Base-by-base conservation (phyloP, 2,329 filamentous ascomycete species). In the Ciborinia camelliae region DNA sequence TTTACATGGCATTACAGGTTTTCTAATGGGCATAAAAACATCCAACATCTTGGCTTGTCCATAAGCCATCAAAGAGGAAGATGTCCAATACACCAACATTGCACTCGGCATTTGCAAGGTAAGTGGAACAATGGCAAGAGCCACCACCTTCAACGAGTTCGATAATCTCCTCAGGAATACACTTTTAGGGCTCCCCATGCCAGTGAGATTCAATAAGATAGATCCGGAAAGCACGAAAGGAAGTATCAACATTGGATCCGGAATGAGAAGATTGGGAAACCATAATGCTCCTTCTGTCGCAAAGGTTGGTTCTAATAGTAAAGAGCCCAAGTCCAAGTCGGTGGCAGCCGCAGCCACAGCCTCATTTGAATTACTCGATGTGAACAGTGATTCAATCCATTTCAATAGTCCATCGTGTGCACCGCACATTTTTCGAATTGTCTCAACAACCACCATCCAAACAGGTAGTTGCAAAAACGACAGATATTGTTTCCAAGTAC, bases 221-320 rank as follows among this genome's bases (percentile, higher is more conserved):
- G 80, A 76, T 0, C 74, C 77, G 0, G 80, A 81, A 28, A 85
- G 76, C 3, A 81, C 65, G 48, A 80, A 76, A 0, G 84, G 83
- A 1, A 87, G 76, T 2, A 78, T 68, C 2, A 80, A 75, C 3
- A 79, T 79, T 0, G 84, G 78, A 69, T 88, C 86, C 10, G 82
- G 75, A 0, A 78, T 71, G 6, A 84, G 75, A 18, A 89, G 79
- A 71, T 88, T 79, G 1, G 81, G 79, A 64, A 87, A 86, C 85
- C 85, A 89, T 2, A 86, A 76, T 3, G 81, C 79, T n/a, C 85
- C 85, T 75, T 86, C 85, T 9, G 73, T 79, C 6, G 80, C 78
- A 20, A 88, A 75, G 5, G 80, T 67, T 63, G 52, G 69, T 61
- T 70, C 71, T 30, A 35, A 67, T 41, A 35, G 32, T 41, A 18